phyloP scores from a whole-genome alignment of 2,329 filamentous ascomycete species.

The Grosmannia serpens region DNA sequence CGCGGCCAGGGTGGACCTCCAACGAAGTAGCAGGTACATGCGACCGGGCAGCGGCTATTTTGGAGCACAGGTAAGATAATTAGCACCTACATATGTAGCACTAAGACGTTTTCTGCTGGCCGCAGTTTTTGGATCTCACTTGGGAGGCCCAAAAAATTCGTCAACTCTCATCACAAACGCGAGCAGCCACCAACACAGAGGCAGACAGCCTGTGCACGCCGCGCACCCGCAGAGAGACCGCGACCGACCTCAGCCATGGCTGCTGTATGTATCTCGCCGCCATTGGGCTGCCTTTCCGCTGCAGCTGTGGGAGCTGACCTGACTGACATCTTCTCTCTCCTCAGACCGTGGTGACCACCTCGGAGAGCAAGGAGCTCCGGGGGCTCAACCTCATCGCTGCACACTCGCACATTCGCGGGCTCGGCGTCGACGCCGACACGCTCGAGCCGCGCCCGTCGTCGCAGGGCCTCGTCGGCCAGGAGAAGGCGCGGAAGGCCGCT shows the following conservation, averaged over 20 bases:
- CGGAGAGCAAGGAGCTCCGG: slow-evolving; percentile 90
- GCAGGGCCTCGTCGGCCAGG: slow-evolving; percentile 90
- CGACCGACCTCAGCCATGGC: slow-evolving; percentile 6
- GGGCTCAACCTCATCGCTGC: slow-evolving; percentile 96
- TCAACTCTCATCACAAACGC: neutral
- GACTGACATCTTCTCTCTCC: neutral
- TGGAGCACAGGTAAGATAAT: no score
- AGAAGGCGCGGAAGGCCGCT: slow-evolving; percentile 91
- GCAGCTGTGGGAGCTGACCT: neutral
- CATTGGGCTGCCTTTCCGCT: neutral
- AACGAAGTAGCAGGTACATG: neutral
- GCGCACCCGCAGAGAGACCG: neutral
- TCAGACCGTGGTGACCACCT: slow-evolving; percentile 62
- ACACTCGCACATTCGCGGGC: slow-evolving; percentile 92
- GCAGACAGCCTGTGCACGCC: neutral
- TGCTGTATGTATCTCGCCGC: slow-evolving; percentile 5
- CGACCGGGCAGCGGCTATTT: neutral
- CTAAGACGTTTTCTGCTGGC: no score
- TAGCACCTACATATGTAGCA: no score
- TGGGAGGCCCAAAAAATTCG: neutral
- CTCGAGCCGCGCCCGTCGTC: slow-evolving; percentile 76
- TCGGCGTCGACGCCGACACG: slow-evolving; percentile 85
- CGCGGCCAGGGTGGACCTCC: neutral
- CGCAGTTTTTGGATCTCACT: neutral
- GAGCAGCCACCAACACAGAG: neutral